phyloP scores from a whole-genome alignment of 495 filamentous ascomycete genomes.

The Aspergillus indologenus region DNA sequence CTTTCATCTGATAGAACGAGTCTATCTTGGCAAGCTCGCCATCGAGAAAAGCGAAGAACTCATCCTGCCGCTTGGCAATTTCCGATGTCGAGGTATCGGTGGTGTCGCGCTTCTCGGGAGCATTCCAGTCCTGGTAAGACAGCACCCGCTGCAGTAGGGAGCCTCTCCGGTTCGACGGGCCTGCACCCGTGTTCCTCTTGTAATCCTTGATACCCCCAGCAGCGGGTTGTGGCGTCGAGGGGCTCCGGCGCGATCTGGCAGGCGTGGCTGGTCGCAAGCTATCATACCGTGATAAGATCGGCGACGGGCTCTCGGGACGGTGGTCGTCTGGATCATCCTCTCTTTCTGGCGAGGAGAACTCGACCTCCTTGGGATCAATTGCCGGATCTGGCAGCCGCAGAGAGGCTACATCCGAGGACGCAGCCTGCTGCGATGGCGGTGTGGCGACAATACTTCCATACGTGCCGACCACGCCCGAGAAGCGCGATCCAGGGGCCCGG shows the following conservation, averaged over 20 bases:
- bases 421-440: conserved; percentile 46
- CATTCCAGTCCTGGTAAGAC: conserved; percentile 27
- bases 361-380: conserved; percentile 46
- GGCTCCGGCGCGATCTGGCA: conserved; percentile 12
- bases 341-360: conserved; percentile 24
- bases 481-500: conserved; percentile 37
- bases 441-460: conserved; percentile 78
- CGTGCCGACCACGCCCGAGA: conserved; percentile 37
- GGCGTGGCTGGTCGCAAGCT: conserved; percentile 15
- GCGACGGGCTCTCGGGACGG: conserved; percentile 25
- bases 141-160: conserved; percentile 39
- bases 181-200: conserved; percentile 18
- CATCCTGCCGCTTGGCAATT: conserved; percentile 58
- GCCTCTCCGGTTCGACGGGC: conserved; percentile 21
- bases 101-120: conserved; percentile 31
- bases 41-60: conserved; percentile 80
- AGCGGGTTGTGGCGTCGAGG: conserved; percentile 15
- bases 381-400: conserved; percentile 76
- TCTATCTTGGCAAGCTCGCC: conserved; percentile 81
- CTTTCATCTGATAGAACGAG: conserved; percentile 76
- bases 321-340: conserved; percentile 10
- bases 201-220: conserved; percentile 10
- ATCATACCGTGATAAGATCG: conserved; percentile 26
- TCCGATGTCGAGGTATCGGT: conserved; percentile 43
- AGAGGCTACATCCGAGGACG: conserved; percentile 41